Evolutionary conservation across 257 asterid species (phyloP).

Genomic region (Handroanthus guayacan): DNA sequence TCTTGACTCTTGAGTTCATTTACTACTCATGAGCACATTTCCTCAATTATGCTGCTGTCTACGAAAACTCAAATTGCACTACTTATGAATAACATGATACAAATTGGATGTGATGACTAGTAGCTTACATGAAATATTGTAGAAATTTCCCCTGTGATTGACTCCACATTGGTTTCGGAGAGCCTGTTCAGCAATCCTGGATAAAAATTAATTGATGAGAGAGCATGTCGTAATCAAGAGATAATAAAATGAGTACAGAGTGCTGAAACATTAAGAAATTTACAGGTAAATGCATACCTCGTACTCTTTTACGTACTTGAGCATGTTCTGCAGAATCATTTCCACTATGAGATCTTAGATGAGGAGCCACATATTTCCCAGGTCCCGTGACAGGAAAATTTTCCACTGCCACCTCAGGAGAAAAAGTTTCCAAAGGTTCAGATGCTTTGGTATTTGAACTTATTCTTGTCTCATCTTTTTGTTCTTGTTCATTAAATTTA

Average conservation of each 20-base stretch:
- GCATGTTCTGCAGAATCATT: constrained; percentile 74
- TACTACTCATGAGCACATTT: constrained; percentile 1
- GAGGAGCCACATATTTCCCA: constrained; percentile 76
- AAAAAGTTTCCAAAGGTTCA: constrained; percentile 34
- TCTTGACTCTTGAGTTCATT: not conserved
- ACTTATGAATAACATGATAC: constrained; percentile 7
- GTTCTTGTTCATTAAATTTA: constrained; percentile 39
- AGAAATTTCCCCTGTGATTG: constrained; percentile 70
- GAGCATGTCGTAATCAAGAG: constrained; percentile 24
- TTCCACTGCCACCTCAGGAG: constrained; percentile 35
- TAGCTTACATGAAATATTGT: constrained; percentile 58
- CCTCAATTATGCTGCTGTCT: constrained; percentile 15
- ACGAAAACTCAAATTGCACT: constrained; percentile 4
- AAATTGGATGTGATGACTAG: constrained; percentile 19
- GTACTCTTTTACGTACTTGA: constrained; percentile 69
- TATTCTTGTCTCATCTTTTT: constrained; percentile 32
- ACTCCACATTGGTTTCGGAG: constrained; percentile 85
- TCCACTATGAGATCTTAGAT: constrained; percentile 58
- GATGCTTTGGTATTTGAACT: constrained; percentile 36
- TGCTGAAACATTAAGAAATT: constrained; percentile 18
- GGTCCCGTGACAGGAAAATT: constrained; percentile 36
- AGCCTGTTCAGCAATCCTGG: constrained; percentile 87
- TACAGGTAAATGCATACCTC: constrained; percentile 57
- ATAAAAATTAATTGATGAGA: constrained; percentile 34
- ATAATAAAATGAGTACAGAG: constrained; percentile 25